These are phyloP conservation scores for Malus sylvestris DNA, from an alignment of 306 rosid species.

Conservation along the genomic window DNA sequence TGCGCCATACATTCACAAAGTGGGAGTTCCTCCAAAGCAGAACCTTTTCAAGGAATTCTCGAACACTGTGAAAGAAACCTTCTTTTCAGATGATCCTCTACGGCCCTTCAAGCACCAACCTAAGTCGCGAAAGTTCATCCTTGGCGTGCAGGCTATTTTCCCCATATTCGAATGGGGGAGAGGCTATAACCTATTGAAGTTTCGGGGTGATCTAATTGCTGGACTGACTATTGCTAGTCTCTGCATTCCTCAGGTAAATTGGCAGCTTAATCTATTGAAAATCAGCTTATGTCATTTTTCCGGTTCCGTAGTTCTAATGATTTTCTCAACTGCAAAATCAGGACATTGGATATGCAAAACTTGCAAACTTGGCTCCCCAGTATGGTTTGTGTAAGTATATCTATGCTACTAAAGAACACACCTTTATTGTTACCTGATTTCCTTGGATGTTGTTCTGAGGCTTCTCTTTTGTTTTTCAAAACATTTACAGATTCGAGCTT, in stretches of 20 bases:
- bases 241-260: slow-evolving; percentile 89
- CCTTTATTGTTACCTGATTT: neutral
- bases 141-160: slow-evolving; percentile 67
- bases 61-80: slow-evolving; percentile 60
- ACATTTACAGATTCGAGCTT: slow-evolving; percentile 73
- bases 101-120: slow-evolving; percentile 77
- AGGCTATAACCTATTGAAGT: slow-evolving; percentile 51
- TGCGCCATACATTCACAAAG: slow-evolving; percentile 47
- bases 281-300: neutral
- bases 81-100: slow-evolving; percentile 85
- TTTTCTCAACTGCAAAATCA: slow-evolving; percentile 28
- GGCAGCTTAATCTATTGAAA: slow-evolving; percentile 3
- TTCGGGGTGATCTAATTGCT: slow-evolving; percentile 74
- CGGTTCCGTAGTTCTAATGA: slow-evolving; percentile 16
- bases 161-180: slow-evolving; percentile 81
- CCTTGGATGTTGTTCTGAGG: slow-evolving; percentile 18
- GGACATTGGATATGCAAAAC: slow-evolving; percentile 90
- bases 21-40: slow-evolving; percentile 73
- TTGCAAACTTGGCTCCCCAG: slow-evolving; percentile 82
- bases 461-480: slow-evolving; percentile 4
- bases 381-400: slow-evolving; percentile 79
- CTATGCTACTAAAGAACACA: neutral
- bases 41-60: slow-evolving; percentile 69
- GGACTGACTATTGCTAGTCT: slow-evolving; percentile 97
- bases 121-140: slow-evolving; percentile 49